These are phyloP conservation scores for Botrytis byssoidea DNA, from an alignment of 2,329 filamentous ascomycete species.

Conservation along the genomic window DNA sequence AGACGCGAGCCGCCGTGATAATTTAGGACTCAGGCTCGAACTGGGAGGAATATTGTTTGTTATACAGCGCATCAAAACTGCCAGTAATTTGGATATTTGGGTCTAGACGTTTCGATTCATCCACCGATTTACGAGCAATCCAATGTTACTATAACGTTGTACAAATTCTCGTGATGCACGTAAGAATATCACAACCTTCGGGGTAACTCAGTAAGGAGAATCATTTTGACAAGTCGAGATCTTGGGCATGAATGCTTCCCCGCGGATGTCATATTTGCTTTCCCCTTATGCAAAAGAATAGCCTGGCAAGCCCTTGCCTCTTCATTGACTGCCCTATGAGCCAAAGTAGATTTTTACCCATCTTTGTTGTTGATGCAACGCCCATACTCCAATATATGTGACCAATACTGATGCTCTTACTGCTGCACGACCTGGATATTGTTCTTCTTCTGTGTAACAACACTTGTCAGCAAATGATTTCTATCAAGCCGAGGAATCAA, in stretches of 20 bases:
- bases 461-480: conserved; percentile 25
- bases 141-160: conserved; percentile 32
- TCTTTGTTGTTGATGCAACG: conserved; percentile 32
- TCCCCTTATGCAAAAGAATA: conserved; percentile 22
- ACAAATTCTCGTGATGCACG: conserved; percentile 29
- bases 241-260: conserved; percentile 30
- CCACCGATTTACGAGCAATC: conserved; percentile 12
- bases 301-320: conserved; percentile 6
- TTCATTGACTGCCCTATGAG: conserved; percentile 32
- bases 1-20: conserved; percentile 35
- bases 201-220: conserved; percentile 19
- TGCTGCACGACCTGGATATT: conserved; percentile 85
- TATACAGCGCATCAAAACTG: conserved; percentile 52
- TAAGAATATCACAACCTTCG: conserved; percentile 22
- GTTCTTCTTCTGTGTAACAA: conserved; percentile 72
- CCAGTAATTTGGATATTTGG: conserved; percentile 32
- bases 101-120: conserved; percentile 1
- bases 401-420: conserved; percentile 42
- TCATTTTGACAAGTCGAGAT: conserved; percentile 20
- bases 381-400: conserved; percentile 23
- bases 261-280: conserved; percentile 32
- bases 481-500: conserved; percentile 1
- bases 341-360: conserved; percentile 25
- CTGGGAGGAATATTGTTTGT: conserved; percentile 39
- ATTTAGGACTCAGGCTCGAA: conserved; percentile 14